Base-by-base conservation (phyloP, 129 eudicot genomes). In the Lonicera japonica region DNA sequence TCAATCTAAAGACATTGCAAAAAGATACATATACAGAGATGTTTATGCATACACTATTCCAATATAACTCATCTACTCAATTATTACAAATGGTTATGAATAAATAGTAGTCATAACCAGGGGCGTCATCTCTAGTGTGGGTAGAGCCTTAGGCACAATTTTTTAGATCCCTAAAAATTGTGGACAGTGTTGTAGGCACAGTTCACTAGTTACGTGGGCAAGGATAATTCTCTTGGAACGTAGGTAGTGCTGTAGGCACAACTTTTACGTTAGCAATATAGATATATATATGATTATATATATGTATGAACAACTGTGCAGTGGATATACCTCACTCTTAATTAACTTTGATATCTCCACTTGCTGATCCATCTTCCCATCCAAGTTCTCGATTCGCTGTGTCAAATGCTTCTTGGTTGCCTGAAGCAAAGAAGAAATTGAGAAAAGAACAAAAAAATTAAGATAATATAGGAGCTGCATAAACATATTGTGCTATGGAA, bases 361-460 rank as follows among this genome's bases (percentile, higher is more conserved):
- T 80, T 87, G 96, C 39, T 84, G 80, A 70, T 88, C 96, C 69
- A 88, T 63, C 62, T 81, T 91, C 21, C 82, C 98, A 66, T 91
- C 95, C 82, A 91, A 72, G 70, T 82, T 91, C 65, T 91, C 88
- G 59, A 91, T 84, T 73, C 96, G 74, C 78, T 87, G 98, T 7
- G 95, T 82, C 82, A 91, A 74, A 70, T 91, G 98, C 61, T 56
- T 82, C 77, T 84, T 91, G 39, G 95, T 77, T 60, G 92, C 95
- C 98, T 87, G 80, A 67, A 68, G 48, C 64, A 46, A 38, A 29
- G 29, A 47, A 47, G 51, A 65, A 56, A 71, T n/a, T n/a, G n/a
- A 14, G 43, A 36, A 29, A 51, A 71, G 57, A 8, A 39, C 19
- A 16, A 36, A 60, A 63, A 41, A 40, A 21, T 6, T 24, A 52